Base-by-base conservation (phyloP, 1,284 basidiomycete species). In the Ceratorhiza oryzae-sativae region DNA sequence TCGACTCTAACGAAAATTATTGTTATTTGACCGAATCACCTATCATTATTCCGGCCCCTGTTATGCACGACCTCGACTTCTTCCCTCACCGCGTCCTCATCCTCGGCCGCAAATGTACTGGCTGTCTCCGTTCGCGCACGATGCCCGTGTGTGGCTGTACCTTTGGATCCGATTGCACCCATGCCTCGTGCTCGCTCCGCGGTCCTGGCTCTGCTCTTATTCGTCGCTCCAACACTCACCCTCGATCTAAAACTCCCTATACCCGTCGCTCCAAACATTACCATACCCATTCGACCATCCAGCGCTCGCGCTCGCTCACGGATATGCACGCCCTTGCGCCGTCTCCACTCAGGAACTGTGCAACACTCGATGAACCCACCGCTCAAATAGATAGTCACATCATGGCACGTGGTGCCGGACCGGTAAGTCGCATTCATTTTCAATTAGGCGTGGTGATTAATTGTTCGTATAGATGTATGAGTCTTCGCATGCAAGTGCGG, bases 21-120 rank as follows among this genome's bases (percentile, higher is more conserved):
- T 48, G 27, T 30, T 58, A 70, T 70, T 55, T 42, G 20, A 15
- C 55, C 27, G 41, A 70, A 25, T 70, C 65, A 3, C 65, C 53
- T 46, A 34, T 27, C 10, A 70, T 45, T 34, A 27, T 48, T 18
- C 65, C 65, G 13, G 51, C 65, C 25, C 65, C 39, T 15, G n/a
- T n/a, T n/a, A 70, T 70, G 63, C 63, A 55, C 49, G 63, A 67
- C 18, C 48, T 67, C 25, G 48, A 67, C 32, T 67, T 53, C 27
- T 53, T 53, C 15, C 63, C 63, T 23, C 48, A 67, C 23, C 63
- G 48, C 18, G 63, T 53, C n/a, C 53, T 42, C 39, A 23, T 67
- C 3, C 32, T 67, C 39, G 63, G 49, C n/a, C 49, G 49, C 1
- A 53, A 67, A 42, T 67, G 63, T 23, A 53, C 49, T n/a, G 63